These are phyloP conservation scores for Fusarium compactum DNA, from an alignment of 2,329 filamentous ascomycete species.

Conservation along the genomic window DNA sequence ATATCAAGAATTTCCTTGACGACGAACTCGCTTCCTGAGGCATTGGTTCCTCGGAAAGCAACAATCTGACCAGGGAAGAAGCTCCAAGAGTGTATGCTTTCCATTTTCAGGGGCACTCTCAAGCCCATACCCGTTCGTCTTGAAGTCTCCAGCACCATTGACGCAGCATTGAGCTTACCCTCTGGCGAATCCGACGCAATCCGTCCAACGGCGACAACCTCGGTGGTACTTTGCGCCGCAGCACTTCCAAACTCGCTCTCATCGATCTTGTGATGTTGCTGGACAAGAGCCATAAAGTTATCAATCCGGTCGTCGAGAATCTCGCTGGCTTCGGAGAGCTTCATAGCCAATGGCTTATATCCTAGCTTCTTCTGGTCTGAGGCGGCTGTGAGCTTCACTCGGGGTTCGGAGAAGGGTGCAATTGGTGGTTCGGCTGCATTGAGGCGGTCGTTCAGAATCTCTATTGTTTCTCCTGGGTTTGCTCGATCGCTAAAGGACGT, in stretches of 20 bases:
- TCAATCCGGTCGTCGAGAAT: slow-evolving; percentile 96
- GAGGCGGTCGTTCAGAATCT: slow-evolving; percentile 85
- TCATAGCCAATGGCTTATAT: slow-evolving; percentile 96
- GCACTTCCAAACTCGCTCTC: slow-evolving; percentile 89
- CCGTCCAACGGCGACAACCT: slow-evolving; percentile 89
- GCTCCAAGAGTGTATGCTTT: slow-evolving; percentile 75
- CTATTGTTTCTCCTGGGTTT: slow-evolving; percentile 84
- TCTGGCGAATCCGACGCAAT: slow-evolving; percentile 91
- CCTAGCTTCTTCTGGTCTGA: slow-evolving; percentile 91
- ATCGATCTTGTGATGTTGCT: slow-evolving; percentile 80
- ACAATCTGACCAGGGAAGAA: slow-evolving; percentile 97
- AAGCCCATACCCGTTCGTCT: slow-evolving; percentile 84
- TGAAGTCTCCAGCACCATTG: slow-evolving; percentile 89
- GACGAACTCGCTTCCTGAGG: slow-evolving; percentile 84
- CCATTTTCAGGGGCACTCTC: slow-evolving; percentile 82
- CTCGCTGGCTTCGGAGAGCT: slow-evolving; percentile 90
- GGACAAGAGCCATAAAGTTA: slow-evolving; percentile 81
- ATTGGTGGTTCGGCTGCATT: slow-evolving; percentile 74
- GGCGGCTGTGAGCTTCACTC: slow-evolving; percentile 86
- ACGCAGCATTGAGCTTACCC: slow-evolving; percentile 86
- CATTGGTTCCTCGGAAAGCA: slow-evolving; percentile 86
- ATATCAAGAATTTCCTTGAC: slow-evolving; percentile 81
- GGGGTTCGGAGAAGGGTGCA: slow-evolving; percentile 77
- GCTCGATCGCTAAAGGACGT: slow-evolving; percentile 76
- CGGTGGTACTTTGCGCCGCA: slow-evolving; percentile 83